Base-by-base conservation (phyloP, 2,329 filamentous ascomycete species). In the Didymella lethalis region DNA sequence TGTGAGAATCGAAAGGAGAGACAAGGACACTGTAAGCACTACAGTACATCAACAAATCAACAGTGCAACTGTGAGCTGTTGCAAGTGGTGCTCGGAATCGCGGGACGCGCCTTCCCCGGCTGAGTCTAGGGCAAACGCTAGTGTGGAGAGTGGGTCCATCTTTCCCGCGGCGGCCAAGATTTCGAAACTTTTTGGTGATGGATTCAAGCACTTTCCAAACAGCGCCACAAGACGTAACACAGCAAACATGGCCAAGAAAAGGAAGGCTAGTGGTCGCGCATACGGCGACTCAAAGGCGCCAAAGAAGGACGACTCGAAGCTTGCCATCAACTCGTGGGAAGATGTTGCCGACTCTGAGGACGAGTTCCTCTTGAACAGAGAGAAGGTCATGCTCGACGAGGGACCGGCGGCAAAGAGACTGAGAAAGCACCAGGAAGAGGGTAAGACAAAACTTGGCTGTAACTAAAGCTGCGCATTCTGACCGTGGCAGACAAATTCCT, bases 261-360 rank as follows among this genome's bases (percentile, higher is more conserved):
- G 91, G 84, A 95, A 93, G 82, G 88, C 86, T 1, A 82, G 85
- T 23, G 82, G 83, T 62, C 82, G 77, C 53, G 65, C 73, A 36
- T 74, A 69, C 51, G 71, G 74, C 56, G 70, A 74, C 46, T 63
- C 77, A 11, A 76, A 79, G 51, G 61, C 69, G 23, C 69, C 62
- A 0, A 65, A 75, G 46, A 72, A 75, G 7, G 68, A 74, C 54
- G 74, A 69, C 28, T 86, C 88, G 34, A 86, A 87, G 51, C 84
- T 93, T 63, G 71, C 74, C 20, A 80, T 84, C 55, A 78, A 74
- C 56, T 88, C 86, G 2, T 94, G 85, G 77, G 88, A 94, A 77
- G 92, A 96, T 78, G 89, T 99, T 68, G 92, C 93, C 65, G 90
- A 97, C 75, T 96, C 93, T 1, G 92, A 97, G 76, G 95, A 99